These are phyloP conservation scores for Syzygium oleosum DNA, from an alignment of 345 rosid species.

Conservation along the genomic window DNA sequence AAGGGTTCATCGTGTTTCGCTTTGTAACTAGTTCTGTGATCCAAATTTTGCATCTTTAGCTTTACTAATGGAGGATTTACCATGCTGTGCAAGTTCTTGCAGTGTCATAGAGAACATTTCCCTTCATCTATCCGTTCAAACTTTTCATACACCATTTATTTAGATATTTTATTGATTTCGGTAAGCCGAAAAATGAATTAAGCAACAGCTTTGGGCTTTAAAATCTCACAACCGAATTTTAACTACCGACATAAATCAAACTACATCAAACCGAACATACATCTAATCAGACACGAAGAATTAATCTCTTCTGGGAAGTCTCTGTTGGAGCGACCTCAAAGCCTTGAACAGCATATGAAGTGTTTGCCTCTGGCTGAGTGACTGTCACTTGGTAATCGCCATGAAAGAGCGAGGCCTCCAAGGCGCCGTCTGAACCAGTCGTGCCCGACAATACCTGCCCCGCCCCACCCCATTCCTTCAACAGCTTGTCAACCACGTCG, in stretches of 20 bases:
- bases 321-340: conserved; percentile 6
- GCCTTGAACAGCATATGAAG: conserved; percentile 5
- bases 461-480: conserved; percentile 41
- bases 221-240: background rate
- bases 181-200: background rate
- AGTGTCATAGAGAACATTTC: background rate
- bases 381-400: conserved; percentile 46
- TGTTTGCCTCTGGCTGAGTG: background rate
- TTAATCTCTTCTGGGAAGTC: background rate
- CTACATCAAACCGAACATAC: background rate
- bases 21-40: background rate
- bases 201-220: background rate
- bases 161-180: background rate
- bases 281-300: background rate
- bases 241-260: background rate
- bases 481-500: conserved; percentile 61
- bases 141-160: background rate
- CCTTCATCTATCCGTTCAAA: background rate
- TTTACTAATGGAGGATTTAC: background rate
- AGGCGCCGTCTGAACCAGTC: conserved; percentile 43
- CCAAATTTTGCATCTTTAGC: background rate
- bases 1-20: background rate
- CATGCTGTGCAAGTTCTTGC: background rate
- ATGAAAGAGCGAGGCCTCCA: conserved; percentile 45
- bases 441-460: background rate